Evolutionary conservation across 2,329 filamentous ascomycete genomes (phyloP).

Genomic region (Aspergillus candidus): DNA sequence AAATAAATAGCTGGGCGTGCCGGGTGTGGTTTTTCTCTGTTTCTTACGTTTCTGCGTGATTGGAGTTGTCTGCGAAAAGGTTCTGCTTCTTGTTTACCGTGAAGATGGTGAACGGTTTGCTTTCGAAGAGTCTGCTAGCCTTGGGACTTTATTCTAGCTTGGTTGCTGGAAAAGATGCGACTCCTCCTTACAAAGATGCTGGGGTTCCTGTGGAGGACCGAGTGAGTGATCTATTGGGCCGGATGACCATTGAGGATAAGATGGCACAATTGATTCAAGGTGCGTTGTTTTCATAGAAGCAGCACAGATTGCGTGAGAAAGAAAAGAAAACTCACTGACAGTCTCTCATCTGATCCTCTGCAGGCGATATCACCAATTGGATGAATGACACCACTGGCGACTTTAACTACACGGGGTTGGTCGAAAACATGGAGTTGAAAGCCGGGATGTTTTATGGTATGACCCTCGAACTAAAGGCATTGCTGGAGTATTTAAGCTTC

Average conservation of each 20-base stretch:
- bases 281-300: conserved; percentile 5
- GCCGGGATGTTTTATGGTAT: conserved; percentile 61
- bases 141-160: conserved; percentile 19
- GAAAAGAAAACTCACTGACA: too few relatives aligned
- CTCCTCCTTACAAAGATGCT: conserved; percentile 55
- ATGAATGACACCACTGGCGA: conserved; percentile 60
- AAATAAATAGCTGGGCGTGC: too few relatives aligned
- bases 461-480: not conserved
- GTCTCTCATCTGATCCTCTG: not conserved
- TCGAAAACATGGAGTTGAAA: conserved; percentile 59
- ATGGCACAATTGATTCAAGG: conserved; percentile 61
- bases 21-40: too few relatives aligned
- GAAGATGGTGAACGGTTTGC: conserved; percentile 11
- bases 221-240: conserved; percentile 60
- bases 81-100: too few relatives aligned
- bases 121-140: conserved; percentile 22
- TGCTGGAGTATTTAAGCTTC: not conserved
- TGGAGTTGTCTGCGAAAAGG: too few relatives aligned
- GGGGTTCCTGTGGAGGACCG: conserved; percentile 57
- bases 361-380: conserved; percentile 65
- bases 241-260: conserved; percentile 72
- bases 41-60: too few relatives aligned
- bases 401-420: conserved; percentile 63
- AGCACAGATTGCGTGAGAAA: too few relatives aligned
- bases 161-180: conserved; percentile 12